Base-by-base conservation (phyloP, 225 moss, liverwort and hornwort genomes). In the Straminergon stramineum region DNA sequence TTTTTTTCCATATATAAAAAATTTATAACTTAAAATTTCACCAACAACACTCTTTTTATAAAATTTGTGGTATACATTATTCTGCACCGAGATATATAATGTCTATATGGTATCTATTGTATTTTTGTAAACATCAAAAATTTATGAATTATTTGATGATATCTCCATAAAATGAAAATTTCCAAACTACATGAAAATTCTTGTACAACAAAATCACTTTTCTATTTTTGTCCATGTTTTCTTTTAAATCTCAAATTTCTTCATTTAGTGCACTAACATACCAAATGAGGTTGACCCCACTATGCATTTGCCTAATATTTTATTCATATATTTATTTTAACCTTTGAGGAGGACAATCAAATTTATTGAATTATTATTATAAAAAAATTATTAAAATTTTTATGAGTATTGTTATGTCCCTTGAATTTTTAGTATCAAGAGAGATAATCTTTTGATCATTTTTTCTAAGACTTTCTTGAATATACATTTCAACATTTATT, bases 201-300 rank as follows among this genome's bases (percentile, higher is more conserved):
- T 22, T 69, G 23, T 13, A 37, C 1, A 23, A 1, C 0, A 0
- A 69, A 23, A 23, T 69, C 1, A 13, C 7, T 13, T 68, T 69
- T 23, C 22, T 22, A n/a, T 22, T n/a, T n/a, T 23, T 5, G 6
- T n/a, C 7, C 1, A n/a, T n/a, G 13, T n/a, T n/a, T 37, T 69
- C n/a, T n/a, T 22, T 4, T 13, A n/a, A n/a, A 13, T 69, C 20
- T n/a, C n/a, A 23, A 69, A 69, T n/a, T n/a, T 69, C 2, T 23
- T 69, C 69, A 69, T n/a, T n/a, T 69, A 23, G 7, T 13, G 4
- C 13, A 69, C 1, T 0, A 3, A 0, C n/a, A n/a, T 13, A 13
- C 23, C 13, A 69, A 69, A n/a, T 4, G 22, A 69, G 2, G n/a
- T 69, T n/a, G 23, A 13, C 4, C 13, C 7, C 2, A 13, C 1